A percentile compares a stretch with the other conserved stretches of the same genome.
Evolutionary conservation across 305 asterid species (phyloP).

Genomic region (Fraxinus ornus): DNA sequence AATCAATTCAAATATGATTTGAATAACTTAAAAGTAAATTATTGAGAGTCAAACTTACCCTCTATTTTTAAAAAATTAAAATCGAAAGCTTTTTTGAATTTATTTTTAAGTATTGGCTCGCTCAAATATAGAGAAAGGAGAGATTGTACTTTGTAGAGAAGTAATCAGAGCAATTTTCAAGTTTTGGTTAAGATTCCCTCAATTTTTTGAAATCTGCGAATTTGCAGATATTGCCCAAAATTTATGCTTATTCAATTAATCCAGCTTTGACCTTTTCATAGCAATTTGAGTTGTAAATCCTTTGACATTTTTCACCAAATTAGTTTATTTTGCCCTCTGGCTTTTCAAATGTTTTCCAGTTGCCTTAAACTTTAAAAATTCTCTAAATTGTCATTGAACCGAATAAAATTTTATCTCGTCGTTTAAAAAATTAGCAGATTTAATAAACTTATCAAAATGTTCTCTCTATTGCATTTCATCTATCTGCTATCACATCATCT

Average conservation of each 20-base stretch:
- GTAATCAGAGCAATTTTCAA: background rate
- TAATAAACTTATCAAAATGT: background rate
- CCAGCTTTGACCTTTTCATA: background rate
- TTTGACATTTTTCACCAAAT: background rate
- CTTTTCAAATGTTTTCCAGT: background rate
- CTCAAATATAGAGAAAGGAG: background rate
- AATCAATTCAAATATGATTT: no score
- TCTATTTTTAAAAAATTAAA: background rate
- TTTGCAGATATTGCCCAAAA: background rate
- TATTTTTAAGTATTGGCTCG: background rate
- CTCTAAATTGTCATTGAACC: background rate
- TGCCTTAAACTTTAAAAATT: background rate
- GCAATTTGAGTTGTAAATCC: background rate
- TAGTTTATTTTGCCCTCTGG: background rate
- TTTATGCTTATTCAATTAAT: background rate
- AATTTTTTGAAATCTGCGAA: background rate
- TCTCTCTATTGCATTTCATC: background rate
- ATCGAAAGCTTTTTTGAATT: background rate
- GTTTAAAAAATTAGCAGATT: background rate
- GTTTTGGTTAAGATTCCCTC: background rate
- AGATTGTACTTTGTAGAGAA: background rate
- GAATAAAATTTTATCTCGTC: background rate
- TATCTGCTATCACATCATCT: background rate
- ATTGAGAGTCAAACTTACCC: background rate
- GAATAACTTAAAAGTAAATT: no score